Evolutionary conservation across 441 rosid genomes (phyloP).

Genomic region (Biscutella laevigata): DNA sequence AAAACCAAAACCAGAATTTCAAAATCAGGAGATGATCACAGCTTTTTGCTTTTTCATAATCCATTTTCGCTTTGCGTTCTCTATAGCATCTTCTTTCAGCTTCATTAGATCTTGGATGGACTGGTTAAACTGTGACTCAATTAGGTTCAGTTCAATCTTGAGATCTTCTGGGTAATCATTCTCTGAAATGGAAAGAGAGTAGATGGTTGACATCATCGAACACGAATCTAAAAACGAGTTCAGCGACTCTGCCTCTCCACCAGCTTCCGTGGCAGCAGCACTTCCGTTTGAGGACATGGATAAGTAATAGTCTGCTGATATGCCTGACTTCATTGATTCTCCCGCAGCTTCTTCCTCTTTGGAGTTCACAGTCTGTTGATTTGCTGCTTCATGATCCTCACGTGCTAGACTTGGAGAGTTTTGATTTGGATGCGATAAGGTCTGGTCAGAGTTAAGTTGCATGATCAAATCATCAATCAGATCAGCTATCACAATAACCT

Average conservation of each 20-base stretch:
- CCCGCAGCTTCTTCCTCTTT: slow-evolving; percentile 40
- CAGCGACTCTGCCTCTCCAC: slow-evolving; percentile 23
- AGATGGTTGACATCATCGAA: slow-evolving; percentile 26
- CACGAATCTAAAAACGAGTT: slow-evolving; percentile 26
- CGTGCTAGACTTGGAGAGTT: slow-evolving; percentile 9
- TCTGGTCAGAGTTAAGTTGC: slow-evolving; percentile 39
- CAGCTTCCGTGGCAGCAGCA: slow-evolving; percentile 17
- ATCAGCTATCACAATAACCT: slow-evolving; percentile 54
- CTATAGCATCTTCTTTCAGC: slow-evolving; percentile 47
- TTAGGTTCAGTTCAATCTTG: slow-evolving; percentile 38
- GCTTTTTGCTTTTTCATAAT: slow-evolving; percentile 29
- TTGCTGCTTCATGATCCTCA: slow-evolving; percentile 27
- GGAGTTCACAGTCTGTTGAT: slow-evolving; percentile 31
- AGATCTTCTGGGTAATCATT: slow-evolving; percentile 37
- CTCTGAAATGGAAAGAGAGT: slow-evolving; percentile 30
- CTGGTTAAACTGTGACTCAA: slow-evolving; percentile 42
- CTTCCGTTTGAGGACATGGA: slow-evolving; percentile 33
- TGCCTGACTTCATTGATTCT: slow-evolving; percentile 44
- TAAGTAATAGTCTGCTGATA: slow-evolving; percentile 32
- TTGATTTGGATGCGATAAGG: slow-evolving; percentile 17
- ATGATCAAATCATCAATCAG: slow-evolving; percentile 50
- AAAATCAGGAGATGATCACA: not conserved
- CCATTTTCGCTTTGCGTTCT: slow-evolving; percentile 50
- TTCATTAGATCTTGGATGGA: slow-evolving; percentile 43
- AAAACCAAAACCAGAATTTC: not conserved